Percentiles rank a stretch among this genome's conserved stretches.
These are phyloP conservation scores for Magnaporthiopsis incrustans DNA, from an alignment of 2,329 filamentous ascomycete genomes.

Conservation along the genomic window DNA sequence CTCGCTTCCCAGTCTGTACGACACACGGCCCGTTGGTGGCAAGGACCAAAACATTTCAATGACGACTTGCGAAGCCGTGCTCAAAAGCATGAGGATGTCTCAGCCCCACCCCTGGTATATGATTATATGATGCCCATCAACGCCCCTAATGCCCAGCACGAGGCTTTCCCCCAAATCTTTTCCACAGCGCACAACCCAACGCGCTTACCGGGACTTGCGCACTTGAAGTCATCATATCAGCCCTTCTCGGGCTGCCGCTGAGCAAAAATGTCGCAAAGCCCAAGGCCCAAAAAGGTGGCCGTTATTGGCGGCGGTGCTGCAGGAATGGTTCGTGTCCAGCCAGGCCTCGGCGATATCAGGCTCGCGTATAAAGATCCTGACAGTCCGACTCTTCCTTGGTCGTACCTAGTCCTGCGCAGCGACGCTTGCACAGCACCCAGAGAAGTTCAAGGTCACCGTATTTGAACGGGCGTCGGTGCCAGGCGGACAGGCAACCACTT, in stretches of 20 bases:
- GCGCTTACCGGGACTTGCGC: no score
- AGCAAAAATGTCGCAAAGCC: background rate
- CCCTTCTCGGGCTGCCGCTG: background rate
- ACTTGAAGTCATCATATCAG: no score
- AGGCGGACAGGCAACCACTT: slow-evolving; percentile 55
- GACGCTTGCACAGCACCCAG: slow-evolving; percentile 44
- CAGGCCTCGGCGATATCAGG: background rate
- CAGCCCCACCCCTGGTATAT: no score
- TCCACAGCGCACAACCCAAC: no score
- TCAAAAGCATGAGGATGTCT: no score
- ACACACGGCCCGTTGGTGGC: no score
- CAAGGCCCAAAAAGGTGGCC: slow-evolving; percentile 37
- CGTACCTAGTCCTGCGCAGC: slow-evolving; percentile 7
- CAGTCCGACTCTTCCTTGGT: background rate
- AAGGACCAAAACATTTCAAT: no score
- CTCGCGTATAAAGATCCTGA: background rate
- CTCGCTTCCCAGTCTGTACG: no score
- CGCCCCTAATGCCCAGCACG: no score
- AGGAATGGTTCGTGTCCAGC: slow-evolving; percentile 34
- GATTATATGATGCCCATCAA: no score
- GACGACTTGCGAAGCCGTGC: no score
- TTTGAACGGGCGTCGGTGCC: slow-evolving; percentile 50
- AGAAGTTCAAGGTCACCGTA: slow-evolving; percentile 52
- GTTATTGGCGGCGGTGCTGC: slow-evolving; percentile 56
- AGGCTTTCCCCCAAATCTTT: no score